These are phyloP conservation scores for Agrocybe praecox DNA, from an alignment of 768 basidiomycete genomes.

Conservation along the genomic window DNA sequence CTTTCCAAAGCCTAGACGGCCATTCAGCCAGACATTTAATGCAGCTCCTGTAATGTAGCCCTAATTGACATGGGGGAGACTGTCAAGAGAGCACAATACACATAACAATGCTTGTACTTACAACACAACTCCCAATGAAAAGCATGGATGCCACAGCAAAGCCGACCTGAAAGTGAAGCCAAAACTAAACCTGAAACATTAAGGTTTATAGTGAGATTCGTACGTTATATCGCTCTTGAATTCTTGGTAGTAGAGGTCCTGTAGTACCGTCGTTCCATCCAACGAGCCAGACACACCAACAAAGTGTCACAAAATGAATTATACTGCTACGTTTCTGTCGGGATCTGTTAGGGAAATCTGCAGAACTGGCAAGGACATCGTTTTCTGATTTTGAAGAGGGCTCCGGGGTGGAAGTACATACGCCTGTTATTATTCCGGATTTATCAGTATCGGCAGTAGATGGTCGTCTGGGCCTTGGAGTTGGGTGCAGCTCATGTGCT, in stretches of 20 bases:
- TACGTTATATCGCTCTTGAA: conserved; percentile 59
- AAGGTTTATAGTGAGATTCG: conserved; percentile 13
- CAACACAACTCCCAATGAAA: conserved; percentile 22
- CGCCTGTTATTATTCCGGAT: neutral
- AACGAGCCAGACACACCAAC: conserved; percentile 56
- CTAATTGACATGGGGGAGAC: conserved; percentile 17
- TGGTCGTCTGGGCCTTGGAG: conserved; percentile 14
- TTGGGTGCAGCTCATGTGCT: conserved; percentile 7
- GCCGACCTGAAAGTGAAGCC: conserved; percentile 15
- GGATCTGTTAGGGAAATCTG: neutral
- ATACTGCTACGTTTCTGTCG: conserved; percentile 17
- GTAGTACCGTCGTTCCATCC: conserved; percentile 83
- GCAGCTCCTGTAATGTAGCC: conserved; percentile 41
- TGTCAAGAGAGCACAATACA: neutral
- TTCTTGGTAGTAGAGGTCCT: conserved; percentile 74
- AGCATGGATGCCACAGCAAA: conserved; percentile 22
- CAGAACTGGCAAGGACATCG: neutral
- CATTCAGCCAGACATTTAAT: conserved; percentile 38
- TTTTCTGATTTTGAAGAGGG: neutral
- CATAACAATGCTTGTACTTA: neutral
- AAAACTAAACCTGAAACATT: neutral
- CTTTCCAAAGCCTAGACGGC: conserved; percentile 44
- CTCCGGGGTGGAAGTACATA: neutral
- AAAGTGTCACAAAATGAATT: conserved; percentile 59
- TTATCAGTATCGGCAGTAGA: conserved; percentile 12